phyloP scores from a whole-genome alignment of 2,329 filamentous ascomycete species.

The Penicillium corylophilum region DNA sequence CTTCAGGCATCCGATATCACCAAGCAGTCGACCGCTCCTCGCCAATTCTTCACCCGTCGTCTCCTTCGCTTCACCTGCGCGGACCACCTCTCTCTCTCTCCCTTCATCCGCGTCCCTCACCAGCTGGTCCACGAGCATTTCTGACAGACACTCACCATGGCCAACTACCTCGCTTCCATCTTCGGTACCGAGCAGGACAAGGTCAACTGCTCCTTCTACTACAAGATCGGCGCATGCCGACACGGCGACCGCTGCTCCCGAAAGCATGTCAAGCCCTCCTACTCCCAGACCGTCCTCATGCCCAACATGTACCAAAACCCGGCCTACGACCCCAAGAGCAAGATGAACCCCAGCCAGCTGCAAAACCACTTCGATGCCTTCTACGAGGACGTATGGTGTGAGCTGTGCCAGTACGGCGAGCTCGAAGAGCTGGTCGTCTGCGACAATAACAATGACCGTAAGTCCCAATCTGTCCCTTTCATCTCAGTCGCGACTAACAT shows the following conservation, averaged over 20 bases:
- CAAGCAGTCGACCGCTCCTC: constrained; percentile 14
- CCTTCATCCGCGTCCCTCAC: background rate
- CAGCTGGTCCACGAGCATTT: background rate
- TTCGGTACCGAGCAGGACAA: constrained; percentile 99
- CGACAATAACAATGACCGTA: constrained; percentile 98
- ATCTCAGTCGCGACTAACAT: constrained; percentile 14
- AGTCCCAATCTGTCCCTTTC: constrained; percentile 37
- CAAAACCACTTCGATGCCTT: constrained; percentile 99
- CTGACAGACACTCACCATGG: constrained; percentile 58
- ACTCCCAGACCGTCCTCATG: constrained; percentile 95
- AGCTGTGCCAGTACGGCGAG: constrained; percentile 98
- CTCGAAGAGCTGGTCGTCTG: constrained; percentile 97
- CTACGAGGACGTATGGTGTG: constrained; percentile 99
- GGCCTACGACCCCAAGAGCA: constrained; percentile 91
- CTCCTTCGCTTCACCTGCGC: background rate
- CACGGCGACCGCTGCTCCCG: constrained; percentile 97
- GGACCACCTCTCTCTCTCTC: background rate
- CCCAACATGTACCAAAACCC: constrained; percentile 99
- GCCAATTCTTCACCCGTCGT: background rate
- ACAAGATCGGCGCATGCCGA: constrained; percentile 98
- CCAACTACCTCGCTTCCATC: constrained; percentile 98
- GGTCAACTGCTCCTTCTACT: constrained; percentile 99
- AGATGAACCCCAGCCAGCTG: constrained; percentile 93
- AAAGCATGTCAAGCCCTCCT: constrained; percentile 98
- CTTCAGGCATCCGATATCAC: constrained; percentile 28